A percentile compares a stretch with the other conserved stretches of the same genome.
These are phyloP conservation scores for Chaetomium strumarium DNA, from an alignment of 2,329 filamentous ascomycete genomes.

Conservation along the genomic window DNA sequence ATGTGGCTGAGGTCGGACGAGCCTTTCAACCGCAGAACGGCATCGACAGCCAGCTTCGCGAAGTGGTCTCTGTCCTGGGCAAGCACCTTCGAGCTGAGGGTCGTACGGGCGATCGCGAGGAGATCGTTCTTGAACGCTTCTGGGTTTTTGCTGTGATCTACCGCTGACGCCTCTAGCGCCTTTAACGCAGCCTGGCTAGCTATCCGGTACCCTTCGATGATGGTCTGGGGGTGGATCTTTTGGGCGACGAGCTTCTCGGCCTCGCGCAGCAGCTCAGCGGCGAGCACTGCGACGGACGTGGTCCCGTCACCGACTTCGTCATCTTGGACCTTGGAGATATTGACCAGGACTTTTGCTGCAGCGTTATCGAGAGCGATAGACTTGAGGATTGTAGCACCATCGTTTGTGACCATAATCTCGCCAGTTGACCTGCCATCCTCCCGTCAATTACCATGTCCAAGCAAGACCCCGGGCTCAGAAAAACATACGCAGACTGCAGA, in stretches of 20 bases:
- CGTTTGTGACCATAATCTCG: constrained; percentile 97
- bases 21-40: constrained; percentile 81
- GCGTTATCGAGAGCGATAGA: constrained; percentile 98
- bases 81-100: constrained; percentile 93
- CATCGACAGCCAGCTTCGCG: constrained; percentile 80
- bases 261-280: constrained; percentile 90
- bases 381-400: constrained; percentile 97
- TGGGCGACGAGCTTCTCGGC: constrained; percentile 95
- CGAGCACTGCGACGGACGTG: constrained; percentile 93
- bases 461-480: constrained; percentile 12
- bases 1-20: constrained; percentile 95
- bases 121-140: constrained; percentile 86
- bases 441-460: constrained; percentile 13
- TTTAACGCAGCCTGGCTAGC: constrained; percentile 82
- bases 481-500: constrained; percentile 84
- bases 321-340: constrained; percentile 98
- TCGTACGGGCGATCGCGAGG: constrained; percentile 85
- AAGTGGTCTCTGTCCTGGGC: constrained; percentile 93
- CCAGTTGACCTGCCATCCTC: constrained; percentile 66
- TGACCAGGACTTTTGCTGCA: constrained; percentile 95
- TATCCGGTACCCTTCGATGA: constrained; percentile 98
- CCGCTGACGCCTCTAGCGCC: constrained; percentile 75
- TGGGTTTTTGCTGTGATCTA: constrained; percentile 81
- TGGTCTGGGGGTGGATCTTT: constrained; percentile 98
- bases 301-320: constrained; percentile 98